Evolutionary conservation across 2,329 filamentous ascomycete genomes (phyloP).

Genomic region (Fusarium sp.): DNA sequence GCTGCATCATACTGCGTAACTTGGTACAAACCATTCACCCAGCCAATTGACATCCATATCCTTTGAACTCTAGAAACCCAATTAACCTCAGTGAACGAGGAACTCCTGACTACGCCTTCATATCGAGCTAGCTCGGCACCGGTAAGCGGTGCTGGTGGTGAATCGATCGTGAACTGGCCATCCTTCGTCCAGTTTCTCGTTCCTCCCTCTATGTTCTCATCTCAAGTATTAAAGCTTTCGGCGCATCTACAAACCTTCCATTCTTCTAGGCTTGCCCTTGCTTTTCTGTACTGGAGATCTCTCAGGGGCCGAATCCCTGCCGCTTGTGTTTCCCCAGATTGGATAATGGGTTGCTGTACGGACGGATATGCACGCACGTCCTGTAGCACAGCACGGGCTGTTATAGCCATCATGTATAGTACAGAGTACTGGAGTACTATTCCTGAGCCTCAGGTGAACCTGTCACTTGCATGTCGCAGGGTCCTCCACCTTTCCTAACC

Average conservation of each 20-base stretch:
- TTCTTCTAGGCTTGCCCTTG: conserved; percentile 20
- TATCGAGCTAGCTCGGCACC: conserved; percentile 2
- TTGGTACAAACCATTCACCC: neutral
- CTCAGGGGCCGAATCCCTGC: conserved; percentile 31
- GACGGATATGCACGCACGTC: conserved; percentile 1
- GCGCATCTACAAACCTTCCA: neutral
- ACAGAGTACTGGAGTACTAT: neutral
- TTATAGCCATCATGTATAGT: neutral
- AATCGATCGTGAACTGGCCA: conserved; percentile 18
- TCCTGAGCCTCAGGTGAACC: conserved; percentile 46
- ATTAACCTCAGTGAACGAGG: neutral
- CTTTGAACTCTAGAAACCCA: neutral
- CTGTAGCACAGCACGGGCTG: neutral
- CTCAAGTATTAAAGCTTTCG: neutral
- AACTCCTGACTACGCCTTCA: conserved; percentile 3
- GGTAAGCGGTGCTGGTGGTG: conserved; percentile 17
- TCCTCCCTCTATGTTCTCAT: conserved; percentile 1
- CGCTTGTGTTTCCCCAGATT: conserved; percentile 34
- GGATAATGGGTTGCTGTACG: conserved; percentile 15
- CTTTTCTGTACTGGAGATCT: conserved; percentile 6
- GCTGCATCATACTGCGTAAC: neutral
- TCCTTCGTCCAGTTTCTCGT: neutral
- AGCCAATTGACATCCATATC: neutral
- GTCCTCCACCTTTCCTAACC: neutral
- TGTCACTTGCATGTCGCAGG: conserved; percentile 31